A percentile compares a stretch with the other conserved stretches of the same genome.
phyloP scores from a whole-genome alignment of 345 rosid species.

The Raphanus sativus region DNA sequence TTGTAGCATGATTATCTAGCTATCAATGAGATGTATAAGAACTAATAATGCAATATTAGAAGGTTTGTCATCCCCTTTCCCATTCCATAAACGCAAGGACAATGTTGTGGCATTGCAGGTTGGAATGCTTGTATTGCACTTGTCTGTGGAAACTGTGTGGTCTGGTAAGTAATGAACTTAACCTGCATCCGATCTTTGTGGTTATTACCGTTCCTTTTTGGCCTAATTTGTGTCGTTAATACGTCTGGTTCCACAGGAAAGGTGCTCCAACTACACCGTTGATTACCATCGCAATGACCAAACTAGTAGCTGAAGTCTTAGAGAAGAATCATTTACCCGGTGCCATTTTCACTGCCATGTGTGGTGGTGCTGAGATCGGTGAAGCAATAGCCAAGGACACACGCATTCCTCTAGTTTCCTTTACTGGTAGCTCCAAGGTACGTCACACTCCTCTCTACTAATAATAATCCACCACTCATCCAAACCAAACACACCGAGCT shows the following conservation, averaged over 20 bases:
- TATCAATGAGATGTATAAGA: background rate
- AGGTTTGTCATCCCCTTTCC: background rate
- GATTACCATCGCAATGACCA: conserved; percentile 91
- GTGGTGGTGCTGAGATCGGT: conserved; percentile 95
- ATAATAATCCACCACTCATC: background rate
- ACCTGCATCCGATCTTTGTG: too few species aligned
- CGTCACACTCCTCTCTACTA: background rate
- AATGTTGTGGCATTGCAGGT: conserved; percentile 50
- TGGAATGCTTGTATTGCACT: conserved; percentile 99
- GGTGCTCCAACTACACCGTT: conserved; percentile 97
- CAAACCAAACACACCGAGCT: background rate
- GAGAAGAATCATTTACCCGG: conserved; percentile 88
- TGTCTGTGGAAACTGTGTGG: conserved; percentile 95
- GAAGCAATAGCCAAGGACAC: conserved; percentile 85
- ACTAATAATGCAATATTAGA: background rate
- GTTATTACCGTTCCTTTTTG: background rate
- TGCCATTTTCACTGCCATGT: conserved; percentile 89
- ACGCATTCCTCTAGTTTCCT: conserved; percentile 81
- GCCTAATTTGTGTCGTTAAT: background rate
- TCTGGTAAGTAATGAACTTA: too few species aligned
- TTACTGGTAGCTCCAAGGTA: conserved; percentile 96
- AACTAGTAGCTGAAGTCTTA: conserved; percentile 73
- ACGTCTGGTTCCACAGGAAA: conserved; percentile 55
- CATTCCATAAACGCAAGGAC: background rate
- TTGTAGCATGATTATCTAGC: background rate